Evolutionary conservation across 2,329 filamentous ascomycete species (phyloP), one percentile per base, ranked within the genome.

Genomic region (Cordyceps tenuipes): DNA sequence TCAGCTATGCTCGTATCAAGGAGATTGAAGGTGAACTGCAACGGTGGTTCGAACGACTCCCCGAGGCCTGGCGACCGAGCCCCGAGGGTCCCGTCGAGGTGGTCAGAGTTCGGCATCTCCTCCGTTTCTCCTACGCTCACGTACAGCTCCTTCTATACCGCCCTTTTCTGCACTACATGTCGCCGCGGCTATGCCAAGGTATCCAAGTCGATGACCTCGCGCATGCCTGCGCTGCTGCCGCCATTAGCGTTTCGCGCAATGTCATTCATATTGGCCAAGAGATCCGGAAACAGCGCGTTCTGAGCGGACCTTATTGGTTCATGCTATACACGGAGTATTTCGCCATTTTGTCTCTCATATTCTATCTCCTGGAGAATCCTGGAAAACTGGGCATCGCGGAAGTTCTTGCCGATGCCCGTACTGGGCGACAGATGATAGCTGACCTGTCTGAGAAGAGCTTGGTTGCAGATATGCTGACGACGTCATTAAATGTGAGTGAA

Each of bases 231-330:
- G 83, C 83, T 2, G 79, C 82, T 1, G 82, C 81, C 0, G 82
- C 81, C 2, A 80, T 85, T 57, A 85, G 80, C 62, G 78, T 91
- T 13, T 83, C 82, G 10, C 78, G 80, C 4, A 89, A 93, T 67
- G 90, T 94, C 62, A 83, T 94, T 39, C 89, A 92, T 67, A 90
- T 93, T 61, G 88, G 87, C 5, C 81, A 85, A 23, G 87, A 91
- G 67, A 92, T 92, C 77, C 86, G 88, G 64, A 87, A 86, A 68
- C 83, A 87, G 67, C 83, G 86, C 4, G 77, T 90, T 7, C 77
- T 94, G n/a, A 87, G 88, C 63, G 90, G 90, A 0, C 88, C 89
- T 0, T 92, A 91, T 71, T 94, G 90, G 90, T 93, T 93, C 68
- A 88, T 89, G 65, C 84, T 93, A 69, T 93, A 91, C 69, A 91